Evolutionary conservation across 202 grass and related monocot species (phyloP).

Genomic region (Saccharum hybrid): DNA sequence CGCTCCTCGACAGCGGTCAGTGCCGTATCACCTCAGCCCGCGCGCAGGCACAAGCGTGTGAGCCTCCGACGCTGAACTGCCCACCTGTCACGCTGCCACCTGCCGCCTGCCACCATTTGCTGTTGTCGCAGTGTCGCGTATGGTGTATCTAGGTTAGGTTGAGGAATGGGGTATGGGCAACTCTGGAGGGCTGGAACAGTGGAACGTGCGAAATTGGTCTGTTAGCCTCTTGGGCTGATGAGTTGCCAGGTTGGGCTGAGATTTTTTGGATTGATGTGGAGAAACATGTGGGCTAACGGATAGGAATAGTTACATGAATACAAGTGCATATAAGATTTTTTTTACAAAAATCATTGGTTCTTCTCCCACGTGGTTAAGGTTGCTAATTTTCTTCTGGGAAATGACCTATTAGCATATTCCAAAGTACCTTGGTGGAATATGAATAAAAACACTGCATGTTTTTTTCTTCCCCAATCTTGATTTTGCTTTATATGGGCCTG

Average conservation of each 20-base stretch:
- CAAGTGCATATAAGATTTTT: too few relatives aligned
- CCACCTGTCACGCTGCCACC: too few relatives aligned
- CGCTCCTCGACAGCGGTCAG: neutral
- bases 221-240: neutral
- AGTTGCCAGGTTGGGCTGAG: neutral
- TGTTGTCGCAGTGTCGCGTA: too few relatives aligned
- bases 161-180: neutral
- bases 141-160: neutral
- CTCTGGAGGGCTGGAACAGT: neutral
- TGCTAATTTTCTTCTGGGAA: conserved; percentile 1
- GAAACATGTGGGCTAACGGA: too few relatives aligned
- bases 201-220: neutral
- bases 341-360: too few relatives aligned
- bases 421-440: conserved; percentile 14
- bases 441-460: neutral
- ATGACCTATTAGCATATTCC: conserved; percentile 13
- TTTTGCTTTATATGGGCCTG: conserved; percentile 27
- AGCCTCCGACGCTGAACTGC: too few relatives aligned
- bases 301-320: too few relatives aligned
- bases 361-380: neutral
- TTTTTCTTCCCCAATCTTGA: neutral
- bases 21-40: neutral
- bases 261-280: neutral
- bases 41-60: too few relatives aligned
- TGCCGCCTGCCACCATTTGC: too few relatives aligned